Evolutionary conservation across 2,329 filamentous ascomycete genomes (phyloP).

Genomic region (Amphichorda felina): DNA sequence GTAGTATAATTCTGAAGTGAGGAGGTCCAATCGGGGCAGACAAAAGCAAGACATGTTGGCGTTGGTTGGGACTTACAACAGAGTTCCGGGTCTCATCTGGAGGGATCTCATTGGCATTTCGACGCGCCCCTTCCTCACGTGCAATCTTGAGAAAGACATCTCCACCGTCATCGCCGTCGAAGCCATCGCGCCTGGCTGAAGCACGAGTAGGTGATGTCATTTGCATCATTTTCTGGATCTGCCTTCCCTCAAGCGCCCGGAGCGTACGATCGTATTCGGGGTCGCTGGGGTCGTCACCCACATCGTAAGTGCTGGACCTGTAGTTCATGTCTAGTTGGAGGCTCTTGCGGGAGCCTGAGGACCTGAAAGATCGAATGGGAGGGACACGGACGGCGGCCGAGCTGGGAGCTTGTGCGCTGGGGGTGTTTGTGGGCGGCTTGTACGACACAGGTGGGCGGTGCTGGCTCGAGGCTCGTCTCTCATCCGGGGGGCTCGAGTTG

Average conservation of each 20-base stretch:
- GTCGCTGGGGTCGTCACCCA: slow-evolving; percentile 28
- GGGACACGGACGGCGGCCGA: slow-evolving; percentile 26
- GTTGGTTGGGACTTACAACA: slow-evolving; percentile 28
- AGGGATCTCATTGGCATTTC: slow-evolving; percentile 18
- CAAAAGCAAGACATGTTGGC: neutral
- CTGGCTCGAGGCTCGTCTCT: slow-evolving; percentile 23
- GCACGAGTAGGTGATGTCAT: slow-evolving; percentile 28
- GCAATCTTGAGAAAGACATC: slow-evolving; percentile 50
- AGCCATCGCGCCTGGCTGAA: slow-evolving; percentile 19
- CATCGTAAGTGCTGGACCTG: slow-evolving; percentile 29
- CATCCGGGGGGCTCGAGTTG: slow-evolving; percentile 28
- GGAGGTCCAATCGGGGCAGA: too few species aligned
- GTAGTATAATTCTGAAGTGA: too few species aligned
- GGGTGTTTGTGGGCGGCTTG: slow-evolving; percentile 23
- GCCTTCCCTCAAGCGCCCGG: slow-evolving; percentile 35
- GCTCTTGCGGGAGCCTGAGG: slow-evolving; percentile 44
- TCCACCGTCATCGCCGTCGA: slow-evolving; percentile 38
- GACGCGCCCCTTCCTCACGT: slow-evolving; percentile 34
- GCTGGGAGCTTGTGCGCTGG: slow-evolving; percentile 7
- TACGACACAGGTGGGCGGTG: slow-evolving; percentile 38
- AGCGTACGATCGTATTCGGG: slow-evolving; percentile 36
- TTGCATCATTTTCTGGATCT: slow-evolving; percentile 14
- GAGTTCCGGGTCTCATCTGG: slow-evolving; percentile 22
- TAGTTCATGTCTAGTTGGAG: slow-evolving; percentile 40
- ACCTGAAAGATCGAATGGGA: slow-evolving; percentile 44